phyloP scores from a whole-genome alignment of 768 basidiomycete genomes.

The Leccinum boreale region DNA sequence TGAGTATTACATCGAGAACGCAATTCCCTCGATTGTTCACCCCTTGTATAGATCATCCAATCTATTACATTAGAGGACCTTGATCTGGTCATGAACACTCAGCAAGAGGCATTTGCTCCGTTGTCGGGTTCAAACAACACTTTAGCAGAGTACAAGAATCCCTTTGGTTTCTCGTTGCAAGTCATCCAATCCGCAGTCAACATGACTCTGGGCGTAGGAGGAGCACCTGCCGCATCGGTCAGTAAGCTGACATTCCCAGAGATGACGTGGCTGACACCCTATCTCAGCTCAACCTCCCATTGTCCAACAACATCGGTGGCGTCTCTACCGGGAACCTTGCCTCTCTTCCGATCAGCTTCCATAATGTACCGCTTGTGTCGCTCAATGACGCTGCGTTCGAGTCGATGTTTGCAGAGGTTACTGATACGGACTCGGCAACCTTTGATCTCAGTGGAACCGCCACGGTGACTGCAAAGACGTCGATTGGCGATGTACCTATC shows the following conservation, averaged over 20 bases:
- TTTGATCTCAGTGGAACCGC: slow-evolving; percentile 55
- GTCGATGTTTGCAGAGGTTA: slow-evolving; percentile 56
- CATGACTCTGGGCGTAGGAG: slow-evolving; percentile 47
- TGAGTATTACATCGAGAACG: slow-evolving; percentile 20
- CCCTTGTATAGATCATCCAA: slow-evolving; percentile 49
- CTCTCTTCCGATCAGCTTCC: slow-evolving; percentile 54
- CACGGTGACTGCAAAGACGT: slow-evolving; percentile 55
- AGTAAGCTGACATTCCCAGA: slow-evolving; percentile 6
- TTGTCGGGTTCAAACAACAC: slow-evolving; percentile 55
- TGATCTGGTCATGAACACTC: slow-evolving; percentile 47
- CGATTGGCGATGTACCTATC: slow-evolving; percentile 66
- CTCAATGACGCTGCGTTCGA: slow-evolving; percentile 53
- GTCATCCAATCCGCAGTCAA: slow-evolving; percentile 54
- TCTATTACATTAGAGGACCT: slow-evolving; percentile 60
- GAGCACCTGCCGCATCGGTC: slow-evolving; percentile 53
- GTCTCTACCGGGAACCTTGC: slow-evolving; percentile 71
- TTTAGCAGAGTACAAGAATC: slow-evolving; percentile 62
- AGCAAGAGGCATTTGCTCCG: slow-evolving; percentile 56
- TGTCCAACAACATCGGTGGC: slow-evolving; percentile 47
- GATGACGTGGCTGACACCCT: background rate
- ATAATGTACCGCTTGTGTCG: slow-evolving; percentile 52
- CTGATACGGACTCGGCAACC: slow-evolving; percentile 41
- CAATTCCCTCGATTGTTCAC: background rate
- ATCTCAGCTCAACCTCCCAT: slow-evolving; percentile 50
- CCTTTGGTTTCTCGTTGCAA: slow-evolving; percentile 73